Base-by-base conservation (phyloP, 768 basidiomycete species). In the Dacryopinax primogenitus region DNA sequence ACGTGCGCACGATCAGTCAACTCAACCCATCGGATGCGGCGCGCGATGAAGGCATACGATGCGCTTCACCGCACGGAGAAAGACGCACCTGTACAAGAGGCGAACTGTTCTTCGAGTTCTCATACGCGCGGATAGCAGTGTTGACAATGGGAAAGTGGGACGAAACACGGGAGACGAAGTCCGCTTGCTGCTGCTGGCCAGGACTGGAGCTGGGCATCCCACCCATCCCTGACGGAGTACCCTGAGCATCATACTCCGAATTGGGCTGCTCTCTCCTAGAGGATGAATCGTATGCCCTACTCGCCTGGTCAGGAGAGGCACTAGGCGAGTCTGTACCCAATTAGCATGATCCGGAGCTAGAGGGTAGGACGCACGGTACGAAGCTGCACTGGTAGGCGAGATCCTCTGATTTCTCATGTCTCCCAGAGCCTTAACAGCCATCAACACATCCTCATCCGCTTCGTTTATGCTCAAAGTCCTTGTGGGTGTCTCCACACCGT, bases 61-160 rank as follows among this genome's bases (percentile, higher is more conserved):
- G 45, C 11, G 45, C 45, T 12, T 3, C 3, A 30, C 18, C 37
- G n/a, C 16, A n/a, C 21, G 21, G 63, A 16, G 16, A 33, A 16
- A 30, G 63, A 72, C 78, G 63, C 66, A 90, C 90, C 80, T 92
- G 91, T 68, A 93, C 88, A 47, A 92, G 88, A 35, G 88, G 78
- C 11, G 89, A 91, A 68, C 83, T 84, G 6, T 87, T 88, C 74
- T 92, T 93, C 45, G 86, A 85, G 21, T 89, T 84, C 72, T 92
- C 90, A 69, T 92, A 92, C 0, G 82, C 85, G 12, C 84, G 76
- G 18, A 92, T 70, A 0, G 88, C 90, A 23, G 83, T 81, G 68
- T 83, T 84, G 9, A 92, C 84, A 62, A 90, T 78, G 0, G 90
- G 90, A 9, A 91, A 66, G 66, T 79, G 82, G 1, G 87, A 82